Evolutionary conservation across 2,329 filamentous ascomycete species (phyloP), one percentile per base, ranked within the genome.

Genomic region (Simplicillium sp.): DNA sequence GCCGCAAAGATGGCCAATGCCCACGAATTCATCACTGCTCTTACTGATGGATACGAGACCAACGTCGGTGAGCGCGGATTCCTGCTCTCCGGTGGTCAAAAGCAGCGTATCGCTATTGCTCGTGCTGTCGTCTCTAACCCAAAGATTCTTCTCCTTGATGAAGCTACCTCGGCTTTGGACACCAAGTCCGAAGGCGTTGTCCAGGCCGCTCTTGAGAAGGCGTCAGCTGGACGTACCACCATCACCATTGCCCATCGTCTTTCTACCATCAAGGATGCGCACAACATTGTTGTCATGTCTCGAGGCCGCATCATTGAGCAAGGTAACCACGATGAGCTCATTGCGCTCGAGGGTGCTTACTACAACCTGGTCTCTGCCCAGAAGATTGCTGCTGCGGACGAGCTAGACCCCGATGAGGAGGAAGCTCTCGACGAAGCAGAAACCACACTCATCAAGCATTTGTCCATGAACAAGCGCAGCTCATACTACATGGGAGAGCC

Each of bases 1-100:
- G 92, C 92, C 13, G 87, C 92, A 8, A 85, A 80, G 60, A 94
- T 85, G 72, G 85, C 92, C 12, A 96, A 97, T 51, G 90, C 90
- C 1, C 89, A 97, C 57, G 88, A 94, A 48, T 98, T 98, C 57
- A 82, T 98, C 49, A 75, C 69, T 6, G 64, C 73, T 11, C 73
- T 97, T 1, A 88, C 92, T 0, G 84, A 97, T 50, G 84, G 85
- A 2, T 97, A 97, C 53, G 77, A 95, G 49, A 97, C 92, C 0
- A 82, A 94, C 49, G 90, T 97, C n/a, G 92, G 92, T 42, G 88
- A 97, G 61, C 82, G 89, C 47, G 92, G 92, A 9, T 94, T 95
- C 57, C 66, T 96, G 39, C 72, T 98, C 8, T 94, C 87, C 41
- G 92, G 92, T 58, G 92, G 92, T 29, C 92, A 98, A 63, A 95